Base-by-base conservation (phyloP, 352 stramenopile genomes). In the Phytopythium mirpurense region DNA sequence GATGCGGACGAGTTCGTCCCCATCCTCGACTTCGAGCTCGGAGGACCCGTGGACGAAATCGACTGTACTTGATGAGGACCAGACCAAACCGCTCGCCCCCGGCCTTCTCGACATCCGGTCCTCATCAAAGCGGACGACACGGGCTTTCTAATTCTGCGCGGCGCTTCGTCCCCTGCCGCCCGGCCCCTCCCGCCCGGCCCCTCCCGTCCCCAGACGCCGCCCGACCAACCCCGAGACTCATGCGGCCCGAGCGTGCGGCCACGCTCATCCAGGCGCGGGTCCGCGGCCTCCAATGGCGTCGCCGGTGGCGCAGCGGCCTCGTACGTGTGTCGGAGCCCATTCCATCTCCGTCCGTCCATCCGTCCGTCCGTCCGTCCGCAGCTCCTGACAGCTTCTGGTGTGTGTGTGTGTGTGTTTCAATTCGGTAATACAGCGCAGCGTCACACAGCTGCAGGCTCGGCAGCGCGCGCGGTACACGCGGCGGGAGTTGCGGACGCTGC, bases 391-490 rank as follows among this genome's bases (percentile, higher is more conserved):
- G n/a, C n/a, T n/a, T n/a, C n/a, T n/a, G n/a, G n/a, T n/a, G n/a
- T n/a, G n/a, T n/a, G n/a, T n/a, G n/a, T n/a, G n/a, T n/a, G n/a
- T n/a, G n/a, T n/a, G n/a, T n/a, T n/a, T n/a, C n/a, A n/a, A n/a
- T n/a, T n/a, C n/a, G n/a, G n/a, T n/a, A n/a, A n/a, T n/a, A n/a
- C 54, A 89, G 78, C 61, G 38, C 41, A 74, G 60, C n/a, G 57
- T 89, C 44, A 83, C 67, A 4, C 67, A 58, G 38, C 56, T 89
- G 9, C 78, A 88, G 54, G 75, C 80, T 16, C 56, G 65, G 15
- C 77, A 88, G 59, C 74, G 75, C n/a, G 77, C 70, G 1, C 71
- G 73, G 9, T 83, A 71, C 56, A 76, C 77, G 23, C 67, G 77
- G 12, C 66, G 66, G 3, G 72, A 86, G 57, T 90, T 71, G 51